These are phyloP conservation scores for Aureobasidium sp. DNA, from an alignment of 2,329 filamentous ascomycete species.

Conservation along the genomic window DNA sequence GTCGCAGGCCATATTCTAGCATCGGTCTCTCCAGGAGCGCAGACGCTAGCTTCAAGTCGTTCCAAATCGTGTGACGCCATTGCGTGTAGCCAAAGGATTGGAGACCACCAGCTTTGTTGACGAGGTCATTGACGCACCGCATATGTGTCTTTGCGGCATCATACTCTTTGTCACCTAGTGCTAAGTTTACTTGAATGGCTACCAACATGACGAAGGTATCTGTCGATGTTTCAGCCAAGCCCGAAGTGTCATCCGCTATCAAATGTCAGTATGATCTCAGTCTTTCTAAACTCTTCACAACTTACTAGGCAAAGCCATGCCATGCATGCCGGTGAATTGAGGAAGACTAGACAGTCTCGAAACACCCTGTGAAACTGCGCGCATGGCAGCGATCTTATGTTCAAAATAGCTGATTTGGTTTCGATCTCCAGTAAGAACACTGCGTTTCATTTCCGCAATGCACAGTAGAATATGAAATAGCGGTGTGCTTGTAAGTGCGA, in stretches of 20 bases:
- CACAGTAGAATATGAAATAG: conserved; percentile 6
- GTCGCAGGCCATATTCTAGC: conserved; percentile 1
- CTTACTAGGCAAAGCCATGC: conserved; percentile 9
- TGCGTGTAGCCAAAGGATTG: conserved; percentile 10
- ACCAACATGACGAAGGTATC: conserved; percentile 13
- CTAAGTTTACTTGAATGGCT: conserved; percentile 9
- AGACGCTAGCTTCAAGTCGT: conserved; percentile 10
- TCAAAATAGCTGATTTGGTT: conserved; percentile 13
- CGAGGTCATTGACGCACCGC: not conserved
- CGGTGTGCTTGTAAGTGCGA: conserved; percentile 10
- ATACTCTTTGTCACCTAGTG: conserved; percentile 10
- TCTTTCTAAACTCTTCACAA: not conserved
- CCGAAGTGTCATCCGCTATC: not conserved
- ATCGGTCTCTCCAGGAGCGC: conserved; percentile 7
- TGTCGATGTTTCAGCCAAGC: not conserved
- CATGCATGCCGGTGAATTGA: not conserved
- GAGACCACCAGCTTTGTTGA: conserved; percentile 3
- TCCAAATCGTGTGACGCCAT: conserved; percentile 14
- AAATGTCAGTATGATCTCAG: not conserved
- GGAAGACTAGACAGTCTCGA: conserved; percentile 6
- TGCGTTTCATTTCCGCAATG: conserved; percentile 14
- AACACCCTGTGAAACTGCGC: conserved; percentile 10
- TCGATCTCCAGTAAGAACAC: conserved; percentile 7
- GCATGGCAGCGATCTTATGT: conserved; percentile 14
- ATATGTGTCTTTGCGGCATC: conserved; percentile 12